Percentiles rank a stretch among this genome's conserved stretches.
phyloP scores from a whole-genome alignment of 2,329 filamentous ascomycete species.

The Trichoderma hamatum region DNA sequence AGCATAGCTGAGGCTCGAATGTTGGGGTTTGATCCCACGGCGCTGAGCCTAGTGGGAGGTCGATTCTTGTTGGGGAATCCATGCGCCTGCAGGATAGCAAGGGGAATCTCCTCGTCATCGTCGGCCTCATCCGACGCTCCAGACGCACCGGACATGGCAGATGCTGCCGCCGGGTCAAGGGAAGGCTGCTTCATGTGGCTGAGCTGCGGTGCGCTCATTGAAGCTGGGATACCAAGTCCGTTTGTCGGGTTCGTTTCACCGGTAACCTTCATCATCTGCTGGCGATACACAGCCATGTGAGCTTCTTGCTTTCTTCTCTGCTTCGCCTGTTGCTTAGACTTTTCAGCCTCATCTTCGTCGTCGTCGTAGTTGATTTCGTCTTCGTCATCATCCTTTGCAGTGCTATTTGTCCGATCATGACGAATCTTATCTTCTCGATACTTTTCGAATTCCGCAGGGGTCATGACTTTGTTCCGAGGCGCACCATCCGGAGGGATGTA shows the following conservation, averaged over 20 bases:
- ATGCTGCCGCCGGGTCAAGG: conserved; percentile 42
- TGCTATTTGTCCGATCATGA: conserved; percentile 47
- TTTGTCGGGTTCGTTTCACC: conserved; percentile 64
- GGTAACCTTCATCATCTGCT: conserved; percentile 96
- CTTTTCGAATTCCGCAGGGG: conserved; percentile 81
- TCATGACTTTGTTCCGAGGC: conserved; percentile 79
- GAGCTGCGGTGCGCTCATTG: conserved; percentile 66
- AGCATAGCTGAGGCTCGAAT: conserved; percentile 59
- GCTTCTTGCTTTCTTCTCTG: conserved; percentile 87
- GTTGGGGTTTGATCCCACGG: conserved; percentile 71
- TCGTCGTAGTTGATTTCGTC: conserved; percentile 70
- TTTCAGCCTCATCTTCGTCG: conserved; percentile 79
- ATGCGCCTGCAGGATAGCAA: conserved; percentile 85
- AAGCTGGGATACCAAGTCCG: conserved; percentile 59
- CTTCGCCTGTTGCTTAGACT: conserved; percentile 70
- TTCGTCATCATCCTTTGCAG: conserved; percentile 62
- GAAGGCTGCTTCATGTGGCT: conserved; percentile 43
- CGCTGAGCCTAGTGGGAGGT: conserved; percentile 68
- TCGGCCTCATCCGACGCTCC: conserved; percentile 71
- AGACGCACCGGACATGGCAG: neutral
- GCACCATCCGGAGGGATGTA: conserved; percentile 39
- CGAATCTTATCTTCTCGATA: conserved; percentile 75
- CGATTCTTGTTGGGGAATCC: conserved; percentile 81
- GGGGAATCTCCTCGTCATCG: conserved; percentile 85
- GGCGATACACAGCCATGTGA: conserved; percentile 84